These are phyloP conservation scores for Fraxinus quadrangulata DNA, from an alignment of 257 asterid genomes.

Conservation along the genomic window DNA sequence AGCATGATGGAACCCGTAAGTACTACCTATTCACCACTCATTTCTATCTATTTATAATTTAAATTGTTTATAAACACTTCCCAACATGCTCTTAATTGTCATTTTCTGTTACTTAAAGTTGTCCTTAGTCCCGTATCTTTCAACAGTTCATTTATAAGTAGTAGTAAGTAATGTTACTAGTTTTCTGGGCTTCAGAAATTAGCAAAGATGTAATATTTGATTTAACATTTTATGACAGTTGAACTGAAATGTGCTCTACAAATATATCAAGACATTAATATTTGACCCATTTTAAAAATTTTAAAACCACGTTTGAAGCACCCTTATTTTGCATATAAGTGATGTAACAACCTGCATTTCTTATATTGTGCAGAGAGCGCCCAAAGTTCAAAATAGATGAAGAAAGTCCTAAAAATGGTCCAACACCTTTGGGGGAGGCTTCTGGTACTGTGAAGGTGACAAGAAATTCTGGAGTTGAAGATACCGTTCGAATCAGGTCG, in stretches of 20 bases:
- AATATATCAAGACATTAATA: conserved; percentile 20
- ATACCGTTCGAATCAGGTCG: conserved; percentile 57
- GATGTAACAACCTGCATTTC: conserved; percentile 25
- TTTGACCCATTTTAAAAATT: conserved; percentile 7
- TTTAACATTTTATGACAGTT: background rate
- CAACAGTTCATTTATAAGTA: background rate
- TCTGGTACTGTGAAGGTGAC: conserved; percentile 54
- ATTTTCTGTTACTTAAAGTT: background rate
- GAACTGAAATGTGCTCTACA: conserved; percentile 19
- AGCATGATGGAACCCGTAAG: background rate
- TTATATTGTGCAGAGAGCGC: conserved; percentile 48
- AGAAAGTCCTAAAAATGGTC: conserved; percentile 39
- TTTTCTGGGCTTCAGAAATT: background rate
- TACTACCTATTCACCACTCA: too few relatives aligned
- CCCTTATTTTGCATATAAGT: conserved; percentile 4
- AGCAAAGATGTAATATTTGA: background rate
- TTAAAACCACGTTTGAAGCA: background rate
- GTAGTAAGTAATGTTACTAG: background rate
- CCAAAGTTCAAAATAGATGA: conserved; percentile 46
- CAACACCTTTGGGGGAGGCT: conserved; percentile 45
- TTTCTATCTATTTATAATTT: too few relatives aligned
- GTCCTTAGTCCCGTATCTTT: background rate
- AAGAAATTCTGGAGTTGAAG: conserved; percentile 41
- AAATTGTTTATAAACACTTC: too few relatives aligned
- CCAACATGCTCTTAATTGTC: background rate